Conservation (phyloP, 495 filamentous ascomycete genomes). For the Oleoguttula mirabilis region DNA sequence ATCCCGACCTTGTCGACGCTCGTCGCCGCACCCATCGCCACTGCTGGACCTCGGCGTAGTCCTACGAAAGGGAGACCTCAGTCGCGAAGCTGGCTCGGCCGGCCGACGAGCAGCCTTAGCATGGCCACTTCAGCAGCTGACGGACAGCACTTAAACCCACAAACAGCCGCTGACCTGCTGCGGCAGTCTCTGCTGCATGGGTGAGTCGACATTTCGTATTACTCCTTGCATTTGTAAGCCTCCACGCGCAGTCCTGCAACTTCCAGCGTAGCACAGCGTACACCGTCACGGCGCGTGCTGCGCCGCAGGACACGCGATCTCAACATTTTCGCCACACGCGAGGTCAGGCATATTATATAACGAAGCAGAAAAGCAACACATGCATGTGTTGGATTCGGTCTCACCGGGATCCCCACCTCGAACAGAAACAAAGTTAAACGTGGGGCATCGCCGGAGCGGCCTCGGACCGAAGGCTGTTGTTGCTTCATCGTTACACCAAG, state of each 20-base stretch:
- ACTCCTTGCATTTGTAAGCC: conserved; percentile 1
- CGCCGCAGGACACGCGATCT: neutral
- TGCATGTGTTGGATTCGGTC: no score
- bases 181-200: conserved; percentile 40
- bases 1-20: conserved; percentile 17
- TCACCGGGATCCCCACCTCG: no score
- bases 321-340: neutral
- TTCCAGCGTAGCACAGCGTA: neutral
- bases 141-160: conserved; percentile 30
- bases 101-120: conserved; percentile 15
- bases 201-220: conserved; percentile 28
- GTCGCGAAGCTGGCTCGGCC: conserved; percentile 8
- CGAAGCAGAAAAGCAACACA: no score
- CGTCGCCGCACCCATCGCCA: conserved; percentile 1
- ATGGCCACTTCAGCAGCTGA: conserved; percentile 11
- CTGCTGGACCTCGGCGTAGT: conserved; percentile 3
- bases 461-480: no score
- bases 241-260: neutral
- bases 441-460: no score
- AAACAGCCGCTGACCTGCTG: conserved; percentile 41
- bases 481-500: no score
- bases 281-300: neutral
- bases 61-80: neutral
- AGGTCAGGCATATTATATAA: no score
- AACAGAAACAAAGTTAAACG: no score